Evolutionary conservation across 768 basidiomycete species (phyloP), one percentile per base, ranked within the genome.

Genomic region (Rhodotorula sphaerocarpa): DNA sequence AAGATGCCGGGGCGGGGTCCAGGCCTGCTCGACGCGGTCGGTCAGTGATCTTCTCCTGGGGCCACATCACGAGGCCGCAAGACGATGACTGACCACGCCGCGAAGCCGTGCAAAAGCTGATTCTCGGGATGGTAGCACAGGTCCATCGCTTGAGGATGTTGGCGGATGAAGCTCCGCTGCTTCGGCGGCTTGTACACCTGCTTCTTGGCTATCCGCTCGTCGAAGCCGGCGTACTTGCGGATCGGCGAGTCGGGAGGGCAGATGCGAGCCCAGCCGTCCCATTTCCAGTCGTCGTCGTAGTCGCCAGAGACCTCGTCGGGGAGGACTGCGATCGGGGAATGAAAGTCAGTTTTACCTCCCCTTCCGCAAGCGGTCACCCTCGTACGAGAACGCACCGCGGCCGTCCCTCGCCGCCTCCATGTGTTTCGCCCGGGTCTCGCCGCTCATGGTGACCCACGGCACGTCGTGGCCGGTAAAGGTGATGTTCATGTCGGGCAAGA

Each of bases 121-220:
- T 48, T 46, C 21, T 73, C 67, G 4, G 76, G 76, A 43, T 76
- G 72, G 1, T 41, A 11, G 69, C 76, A 77, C 21, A 75, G 44
- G 61, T 76, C 74, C 70, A 73, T 74, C 27, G 69, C 53, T 0
- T 34, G 52, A 1, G 50, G 25, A 42, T 75, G 74, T 43, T 70
- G 56, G 31, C 72, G 66, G 63, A 77, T 74, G 55, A 70, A 69
- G 28, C 57, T 58, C 23, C 42, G 47, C 14, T 33, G 63, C 47
- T 27, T 44, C 25, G 66, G 63, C 28, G 41, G 31, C 1, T 36
- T 18, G 47, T 53, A 57, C 44, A 63, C 50, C 12, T 47, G 41
- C 16, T 58, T 45, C 41, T 33, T 31, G 41, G 45, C 25, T 3
- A 58, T 25, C 9, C 65, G 59, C 1, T 41, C 30, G 52, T 66